Evolutionary conservation across 2,329 filamentous ascomycete species (phyloP).

Genomic region (Colletotrichum zoysiae): DNA sequence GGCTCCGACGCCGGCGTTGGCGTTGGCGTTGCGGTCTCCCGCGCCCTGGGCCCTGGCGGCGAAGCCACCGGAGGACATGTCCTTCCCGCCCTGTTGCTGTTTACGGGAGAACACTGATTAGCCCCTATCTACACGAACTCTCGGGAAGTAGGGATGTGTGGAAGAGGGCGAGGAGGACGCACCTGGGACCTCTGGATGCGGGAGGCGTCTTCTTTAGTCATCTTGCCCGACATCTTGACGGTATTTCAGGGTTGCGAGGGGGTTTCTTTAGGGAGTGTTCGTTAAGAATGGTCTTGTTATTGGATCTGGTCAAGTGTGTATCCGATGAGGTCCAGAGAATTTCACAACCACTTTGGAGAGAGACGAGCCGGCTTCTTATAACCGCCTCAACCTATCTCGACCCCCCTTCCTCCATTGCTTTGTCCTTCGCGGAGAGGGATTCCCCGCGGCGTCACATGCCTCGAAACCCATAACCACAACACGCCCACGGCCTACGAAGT

Average conservation of each 20-base stretch:
- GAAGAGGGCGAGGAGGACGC: background rate
- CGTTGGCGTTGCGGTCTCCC: slow-evolving; percentile 18
- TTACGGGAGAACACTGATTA: background rate
- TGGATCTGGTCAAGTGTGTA: background rate
- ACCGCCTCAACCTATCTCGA: background rate
- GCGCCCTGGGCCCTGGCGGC: slow-evolving; percentile 17
- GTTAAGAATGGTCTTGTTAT: background rate
- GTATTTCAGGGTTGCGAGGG: background rate
- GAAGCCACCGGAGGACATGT: slow-evolving; percentile 14
- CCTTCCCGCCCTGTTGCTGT: background rate
- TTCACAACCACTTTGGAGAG: background rate
- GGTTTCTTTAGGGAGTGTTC: background rate
- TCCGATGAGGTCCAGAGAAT: background rate
- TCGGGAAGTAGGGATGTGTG: too few relatives aligned
- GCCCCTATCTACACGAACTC: background rate
- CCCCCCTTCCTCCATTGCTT: background rate
- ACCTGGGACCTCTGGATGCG: slow-evolving; percentile 20
- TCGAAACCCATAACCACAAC: background rate
- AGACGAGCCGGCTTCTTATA: background rate
- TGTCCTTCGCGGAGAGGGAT: background rate
- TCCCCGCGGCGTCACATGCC: background rate
- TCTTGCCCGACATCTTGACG: slow-evolving; percentile 14
- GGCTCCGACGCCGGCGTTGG: background rate
- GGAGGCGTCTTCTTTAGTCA: slow-evolving; percentile 2
- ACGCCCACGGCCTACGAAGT: background rate